A percentile compares a stretch with the other conserved stretches of the same genome.
Evolutionary conservation across 2,329 filamentous ascomycete species (phyloP).

Genomic region (Trichoderma cornu-damae): DNA sequence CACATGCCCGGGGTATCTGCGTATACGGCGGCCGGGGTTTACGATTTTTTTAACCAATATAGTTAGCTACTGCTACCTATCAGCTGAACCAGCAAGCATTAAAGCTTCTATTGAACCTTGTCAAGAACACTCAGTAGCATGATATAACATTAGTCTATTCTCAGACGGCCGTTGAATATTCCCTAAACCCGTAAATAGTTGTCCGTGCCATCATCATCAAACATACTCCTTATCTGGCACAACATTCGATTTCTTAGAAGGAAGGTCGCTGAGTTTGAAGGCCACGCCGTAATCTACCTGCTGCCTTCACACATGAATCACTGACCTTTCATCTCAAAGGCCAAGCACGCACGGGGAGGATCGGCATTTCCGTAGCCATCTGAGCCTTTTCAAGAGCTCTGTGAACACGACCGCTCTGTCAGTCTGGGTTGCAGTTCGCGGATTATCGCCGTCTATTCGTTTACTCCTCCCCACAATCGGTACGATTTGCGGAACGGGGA

Average conservation of each 20-base stretch:
- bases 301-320: background rate
- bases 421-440: constrained; percentile 7
- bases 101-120: constrained; percentile 15
- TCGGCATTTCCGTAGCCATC: background rate
- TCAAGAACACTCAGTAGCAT: constrained; percentile 11
- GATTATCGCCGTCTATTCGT: constrained; percentile 8
- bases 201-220: background rate
- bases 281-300: background rate
- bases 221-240: background rate
- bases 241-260: background rate
- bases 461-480: constrained; percentile 1
- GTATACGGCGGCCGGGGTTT: background rate
- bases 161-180: background rate
- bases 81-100: background rate
- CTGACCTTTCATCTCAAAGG: background rate
- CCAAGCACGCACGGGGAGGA: constrained; percentile 5
- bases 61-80: too few species aligned
- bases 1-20: too few species aligned
- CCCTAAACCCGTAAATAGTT: background rate
- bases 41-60: background rate
- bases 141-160: background rate
- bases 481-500: constrained; percentile 4
- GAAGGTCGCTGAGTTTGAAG: background rate
- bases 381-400: background rate
- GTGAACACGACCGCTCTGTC: background rate